Base-by-base conservation (phyloP, 192 early-diverging fungal genomes). In the Coemansia sp. region DNA sequence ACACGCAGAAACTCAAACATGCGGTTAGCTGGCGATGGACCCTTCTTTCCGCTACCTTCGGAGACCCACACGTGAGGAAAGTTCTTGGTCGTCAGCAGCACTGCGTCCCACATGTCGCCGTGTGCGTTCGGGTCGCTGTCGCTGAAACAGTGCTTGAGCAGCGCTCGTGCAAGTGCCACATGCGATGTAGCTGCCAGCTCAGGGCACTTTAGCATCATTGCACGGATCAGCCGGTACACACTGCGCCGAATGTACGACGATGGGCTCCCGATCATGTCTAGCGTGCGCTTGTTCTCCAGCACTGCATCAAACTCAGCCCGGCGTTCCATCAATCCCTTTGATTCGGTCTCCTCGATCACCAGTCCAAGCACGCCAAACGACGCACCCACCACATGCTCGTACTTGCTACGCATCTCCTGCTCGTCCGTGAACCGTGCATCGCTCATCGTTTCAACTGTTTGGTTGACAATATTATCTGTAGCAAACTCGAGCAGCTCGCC, bases 71-170 rank as follows among this genome's bases (percentile, higher is more conserved):
- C 83, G 31, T 85, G 65, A 3, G 90, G 89, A 47, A 86, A 88
- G 31, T 76, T 85, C 57, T 87, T 91, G 2, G 90, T 93, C 22
- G 91, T 77, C 9, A 93, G 62, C 57, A 97, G 72, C 6, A 97
- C 67, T 6, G 96, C 80, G 62, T 96, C 92, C 94, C 94, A 96
- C 69, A 98, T 77, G 22, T 92, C 91, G 5, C 84, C 75, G 59
- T 93, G 90, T 19, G 84, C 88, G 3, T 83, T 75, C 0, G 82
- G 58, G 19, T 94, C 91, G 75, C 85, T 87, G 57, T 98, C 94
- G 1, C 65, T 69, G 70, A 97, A 93, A 27, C 84, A 86, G 38
- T 81, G 77, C 8, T 77, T 67, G 26, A 91, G 83, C 60, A 95
- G 88, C 4, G 70, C 62, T 7, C 71, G 84, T 14, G 82, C 74